phyloP scores from a whole-genome alignment of 345 rosid genomes.

The Capsella bursapastoris region DNA sequence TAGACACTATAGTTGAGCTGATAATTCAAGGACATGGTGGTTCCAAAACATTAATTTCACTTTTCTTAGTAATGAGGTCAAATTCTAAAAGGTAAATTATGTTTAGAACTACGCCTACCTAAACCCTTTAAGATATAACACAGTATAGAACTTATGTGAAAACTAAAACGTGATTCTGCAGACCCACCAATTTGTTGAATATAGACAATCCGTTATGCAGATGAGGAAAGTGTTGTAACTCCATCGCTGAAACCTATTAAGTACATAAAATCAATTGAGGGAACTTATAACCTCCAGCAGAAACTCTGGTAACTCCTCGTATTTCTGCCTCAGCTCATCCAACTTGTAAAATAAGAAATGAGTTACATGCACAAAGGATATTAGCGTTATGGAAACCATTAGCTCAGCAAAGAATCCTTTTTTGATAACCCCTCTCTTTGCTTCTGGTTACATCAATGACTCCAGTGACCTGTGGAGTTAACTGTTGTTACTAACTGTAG shows the following conservation, averaged over 20 bases:
- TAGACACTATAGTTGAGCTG: constrained; percentile 30
- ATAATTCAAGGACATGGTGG: constrained; percentile 11
- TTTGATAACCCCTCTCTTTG: constrained; percentile 83
- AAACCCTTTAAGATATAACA: not conserved
- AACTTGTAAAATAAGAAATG: constrained; percentile 54
- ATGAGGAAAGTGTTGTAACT: constrained; percentile 71
- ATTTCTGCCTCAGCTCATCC: constrained; percentile 94
- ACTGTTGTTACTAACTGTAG: constrained; percentile 21
- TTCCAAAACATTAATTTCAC: constrained; percentile 9
- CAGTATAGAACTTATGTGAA: constrained; percentile 3
- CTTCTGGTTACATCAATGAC: constrained; percentile 83
- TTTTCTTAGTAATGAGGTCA: constrained; percentile 5
- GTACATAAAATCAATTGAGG: constrained; percentile 24
- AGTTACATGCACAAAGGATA: constrained; percentile 9
- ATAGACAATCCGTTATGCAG: constrained; percentile 63
- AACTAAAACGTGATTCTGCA: constrained; percentile 18
- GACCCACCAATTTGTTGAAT: constrained; percentile 88
- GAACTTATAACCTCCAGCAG: constrained; percentile 71
- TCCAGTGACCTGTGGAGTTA: constrained; percentile 70
- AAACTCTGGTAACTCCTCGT: constrained; percentile 90
- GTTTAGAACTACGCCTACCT: not conserved
- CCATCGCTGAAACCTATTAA: constrained; percentile 73
- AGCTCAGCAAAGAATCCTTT: constrained; percentile 96
- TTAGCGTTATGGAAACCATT: constrained; percentile 27
- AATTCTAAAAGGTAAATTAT: not conserved